phyloP scores from a whole-genome alignment of 345 rosid genomes.

The Aethionema arabicum region DNA sequence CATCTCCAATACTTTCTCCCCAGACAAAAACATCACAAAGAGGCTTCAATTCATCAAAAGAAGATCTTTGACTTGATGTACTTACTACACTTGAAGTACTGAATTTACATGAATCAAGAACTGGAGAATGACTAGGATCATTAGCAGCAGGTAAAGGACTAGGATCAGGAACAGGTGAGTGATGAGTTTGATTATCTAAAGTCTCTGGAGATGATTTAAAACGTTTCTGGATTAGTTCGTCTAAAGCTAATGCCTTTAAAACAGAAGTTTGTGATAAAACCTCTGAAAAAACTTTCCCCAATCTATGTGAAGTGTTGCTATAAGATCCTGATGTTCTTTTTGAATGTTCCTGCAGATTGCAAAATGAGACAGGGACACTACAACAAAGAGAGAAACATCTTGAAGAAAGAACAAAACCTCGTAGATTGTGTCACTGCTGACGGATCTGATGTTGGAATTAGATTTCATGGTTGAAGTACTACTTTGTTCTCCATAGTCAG shows the following conservation, averaged over 20 bases:
- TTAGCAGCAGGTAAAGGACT: slow-evolving; percentile 30
- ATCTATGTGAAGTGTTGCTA: slow-evolving; percentile 39
- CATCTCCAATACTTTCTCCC: slow-evolving; percentile 49
- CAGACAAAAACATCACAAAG: slow-evolving; percentile 48
- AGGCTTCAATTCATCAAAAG: slow-evolving; percentile 43
- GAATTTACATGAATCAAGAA: slow-evolving; percentile 44
- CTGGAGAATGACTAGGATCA: slow-evolving; percentile 31
- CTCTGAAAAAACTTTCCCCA: slow-evolving; percentile 62
- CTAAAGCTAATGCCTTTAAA: slow-evolving; percentile 41
- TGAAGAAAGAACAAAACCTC: slow-evolving; percentile 38
- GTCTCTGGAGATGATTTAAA: slow-evolving; percentile 36
- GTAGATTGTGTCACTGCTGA: slow-evolving; percentile 41
- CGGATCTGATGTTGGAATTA: slow-evolving; percentile 36
- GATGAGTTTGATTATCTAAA: slow-evolving; percentile 34
- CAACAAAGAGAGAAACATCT: slow-evolving; percentile 12
- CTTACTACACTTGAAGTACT: slow-evolving; percentile 56
- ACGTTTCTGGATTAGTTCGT: slow-evolving; percentile 42
- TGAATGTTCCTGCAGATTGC: slow-evolving; percentile 41
- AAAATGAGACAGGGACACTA: slow-evolving; percentile 16
- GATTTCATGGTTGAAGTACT: slow-evolving; percentile 21
- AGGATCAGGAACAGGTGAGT: slow-evolving; percentile 25
- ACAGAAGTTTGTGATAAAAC: slow-evolving; percentile 50
- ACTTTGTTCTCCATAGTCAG: slow-evolving; percentile 28
- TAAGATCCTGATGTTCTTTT: slow-evolving; percentile 33
- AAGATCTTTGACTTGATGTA: slow-evolving; percentile 48